A percentile compares a stretch with the other conserved stretches of the same genome.
Evolutionary conservation across 2,329 filamentous ascomycete species (phyloP).

Genomic region (Talaromyces albobiverticillius): DNA sequence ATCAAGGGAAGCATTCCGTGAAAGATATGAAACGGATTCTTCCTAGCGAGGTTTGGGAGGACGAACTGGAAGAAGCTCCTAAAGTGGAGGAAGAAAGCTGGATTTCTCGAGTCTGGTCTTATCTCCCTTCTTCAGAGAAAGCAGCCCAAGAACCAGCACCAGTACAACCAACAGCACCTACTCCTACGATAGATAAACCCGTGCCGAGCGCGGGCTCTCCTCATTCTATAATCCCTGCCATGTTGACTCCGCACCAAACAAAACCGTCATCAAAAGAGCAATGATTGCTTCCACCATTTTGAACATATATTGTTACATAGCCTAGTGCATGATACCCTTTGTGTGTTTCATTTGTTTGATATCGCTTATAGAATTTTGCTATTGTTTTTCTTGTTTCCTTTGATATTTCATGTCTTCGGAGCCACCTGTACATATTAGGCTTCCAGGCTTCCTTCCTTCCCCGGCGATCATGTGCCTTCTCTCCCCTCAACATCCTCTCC

Average conservation of each 20-base stretch:
- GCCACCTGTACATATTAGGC: not conserved
- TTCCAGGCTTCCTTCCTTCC: constrained; percentile 3
- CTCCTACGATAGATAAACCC: not conserved
- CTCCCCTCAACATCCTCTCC: constrained; percentile 8
- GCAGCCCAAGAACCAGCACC: not conserved
- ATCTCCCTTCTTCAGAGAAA: constrained; percentile 24
- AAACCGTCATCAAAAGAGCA: constrained; percentile 7
- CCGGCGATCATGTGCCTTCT: constrained; percentile 7
- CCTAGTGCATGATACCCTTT: constrained; percentile 16
- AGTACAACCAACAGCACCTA: not conserved
- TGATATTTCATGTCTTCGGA: not conserved
- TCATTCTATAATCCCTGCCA: constrained; percentile 6
- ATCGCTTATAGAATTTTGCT: not conserved
- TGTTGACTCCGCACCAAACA: not conserved
- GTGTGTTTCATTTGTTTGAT: not conserved
- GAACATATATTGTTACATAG: not conserved
- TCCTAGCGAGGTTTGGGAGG: constrained; percentile 40
- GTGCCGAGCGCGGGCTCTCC: not conserved
- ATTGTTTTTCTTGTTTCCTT: not conserved
- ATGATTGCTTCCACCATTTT: not conserved
- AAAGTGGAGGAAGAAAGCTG: constrained; percentile 27
- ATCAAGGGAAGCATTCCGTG: constrained; percentile 30
- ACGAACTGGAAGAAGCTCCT: constrained; percentile 23
- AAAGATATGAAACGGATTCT: constrained; percentile 34
- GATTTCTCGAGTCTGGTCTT: constrained; percentile 33